Percentiles rank a stretch among this genome's conserved stretches.
phyloP scores from a whole-genome alignment of 2,329 filamentous ascomycete genomes.

The Fusarium lyarnte region DNA sequence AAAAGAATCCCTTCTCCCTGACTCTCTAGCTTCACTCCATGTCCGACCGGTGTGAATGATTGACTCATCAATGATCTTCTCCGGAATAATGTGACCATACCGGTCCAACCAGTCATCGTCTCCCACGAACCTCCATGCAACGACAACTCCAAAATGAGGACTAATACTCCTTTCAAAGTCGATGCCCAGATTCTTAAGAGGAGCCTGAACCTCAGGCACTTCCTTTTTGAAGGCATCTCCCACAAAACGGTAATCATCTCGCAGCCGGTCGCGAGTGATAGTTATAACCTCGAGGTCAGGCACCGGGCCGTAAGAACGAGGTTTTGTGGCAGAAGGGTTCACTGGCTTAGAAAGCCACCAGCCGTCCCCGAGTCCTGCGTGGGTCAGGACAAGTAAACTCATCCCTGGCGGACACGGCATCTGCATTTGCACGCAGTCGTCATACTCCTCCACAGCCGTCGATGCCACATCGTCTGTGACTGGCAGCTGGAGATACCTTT shows the following conservation, averaged over 20 bases:
- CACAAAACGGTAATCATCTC: not conserved
- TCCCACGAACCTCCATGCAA: not conserved
- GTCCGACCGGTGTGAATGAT: not conserved
- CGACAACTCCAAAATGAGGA: not conserved
- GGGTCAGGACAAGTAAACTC: not conserved
- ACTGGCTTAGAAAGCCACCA: not conserved
- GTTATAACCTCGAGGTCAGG: not conserved
- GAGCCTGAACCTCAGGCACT: not conserved
- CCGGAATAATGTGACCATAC: not conserved
- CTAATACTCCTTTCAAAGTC: not conserved
- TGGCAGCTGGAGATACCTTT: not conserved
- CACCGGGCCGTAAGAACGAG: no score
- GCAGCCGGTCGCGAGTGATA: not conserved
- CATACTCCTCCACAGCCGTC: not conserved
- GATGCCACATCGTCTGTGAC: not conserved
- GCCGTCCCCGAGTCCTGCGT: not conserved
- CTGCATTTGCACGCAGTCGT: not conserved
- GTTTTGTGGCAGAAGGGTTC: not conserved
- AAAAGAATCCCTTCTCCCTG: not conserved
- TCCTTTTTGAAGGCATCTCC: not conserved
- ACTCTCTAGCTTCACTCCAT: not conserved
- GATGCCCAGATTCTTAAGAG: not conserved
- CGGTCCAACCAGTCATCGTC: not conserved
- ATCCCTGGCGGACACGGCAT: not conserved
- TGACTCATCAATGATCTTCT: not conserved